Evolutionary conservation across 352 stramenopile species (phyloP).

Genomic region (Halophytophthora batemanensis): DNA sequence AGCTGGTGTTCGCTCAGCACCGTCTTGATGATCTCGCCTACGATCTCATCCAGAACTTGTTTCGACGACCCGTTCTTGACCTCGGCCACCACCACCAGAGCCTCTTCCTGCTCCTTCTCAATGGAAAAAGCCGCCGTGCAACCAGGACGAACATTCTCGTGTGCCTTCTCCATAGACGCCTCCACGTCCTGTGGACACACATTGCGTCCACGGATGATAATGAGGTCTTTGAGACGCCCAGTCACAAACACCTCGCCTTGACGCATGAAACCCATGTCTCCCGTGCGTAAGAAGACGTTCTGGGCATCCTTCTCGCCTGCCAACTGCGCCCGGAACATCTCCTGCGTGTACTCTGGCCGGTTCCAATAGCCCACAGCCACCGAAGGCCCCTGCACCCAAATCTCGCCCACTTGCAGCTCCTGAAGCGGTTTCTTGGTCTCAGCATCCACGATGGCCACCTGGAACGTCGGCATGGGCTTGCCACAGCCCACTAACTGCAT

Average conservation of each 20-base stretch:
- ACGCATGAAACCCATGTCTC: constrained; percentile 74
- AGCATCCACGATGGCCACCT: constrained; percentile 62
- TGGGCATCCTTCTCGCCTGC: constrained; percentile 33
- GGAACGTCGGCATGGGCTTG: constrained; percentile 74
- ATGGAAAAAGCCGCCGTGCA: constrained; percentile 79
- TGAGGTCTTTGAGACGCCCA: constrained; percentile 75
- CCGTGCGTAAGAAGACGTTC: constrained; percentile 53
- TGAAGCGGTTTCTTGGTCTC: constrained; percentile 44
- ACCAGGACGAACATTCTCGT: constrained; percentile 66
- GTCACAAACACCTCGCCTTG: constrained; percentile 73
- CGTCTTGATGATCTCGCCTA: constrained; percentile 57
- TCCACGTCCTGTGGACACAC: constrained; percentile 78
- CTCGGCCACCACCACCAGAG: constrained; percentile 75
- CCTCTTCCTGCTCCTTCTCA: constrained; percentile 74
- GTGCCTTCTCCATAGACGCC: constrained; percentile 56
- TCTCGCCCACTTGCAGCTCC: constrained; percentile 82
- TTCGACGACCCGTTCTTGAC: constrained; percentile 59
- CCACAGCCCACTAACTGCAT: constrained; percentile 79
- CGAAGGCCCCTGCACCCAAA: constrained; percentile 90
- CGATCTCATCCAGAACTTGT: constrained; percentile 52
- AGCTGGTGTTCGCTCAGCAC: constrained; percentile 72
- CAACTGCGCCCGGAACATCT: constrained; percentile 66
- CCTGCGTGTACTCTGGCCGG: constrained; percentile 55
- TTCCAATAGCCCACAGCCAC: constrained; percentile 77
- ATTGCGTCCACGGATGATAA: constrained; percentile 83